Evolutionary conservation across 768 basidiomycete species (phyloP).

Genomic region (Coprinopsis sp.): DNA sequence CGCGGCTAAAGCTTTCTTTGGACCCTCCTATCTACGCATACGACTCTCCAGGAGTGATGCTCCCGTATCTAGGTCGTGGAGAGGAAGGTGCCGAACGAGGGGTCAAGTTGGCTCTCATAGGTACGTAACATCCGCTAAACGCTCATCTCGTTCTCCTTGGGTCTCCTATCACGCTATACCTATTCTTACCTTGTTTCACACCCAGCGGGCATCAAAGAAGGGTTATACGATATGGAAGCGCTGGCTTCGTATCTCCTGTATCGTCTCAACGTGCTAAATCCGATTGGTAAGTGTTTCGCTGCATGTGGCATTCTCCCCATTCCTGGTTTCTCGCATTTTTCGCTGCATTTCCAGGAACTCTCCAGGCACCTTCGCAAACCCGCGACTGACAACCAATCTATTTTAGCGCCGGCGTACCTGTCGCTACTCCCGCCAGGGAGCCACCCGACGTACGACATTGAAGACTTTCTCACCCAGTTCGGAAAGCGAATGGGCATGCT

Average conservation of each 20-base stretch:
- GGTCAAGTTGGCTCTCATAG: slow-evolving; percentile 88
- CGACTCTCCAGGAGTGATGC: slow-evolving; percentile 96
- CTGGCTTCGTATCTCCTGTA: slow-evolving; percentile 86
- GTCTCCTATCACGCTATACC: slow-evolving; percentile 6
- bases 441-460: slow-evolving; percentile 54
- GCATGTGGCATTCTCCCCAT: neutral
- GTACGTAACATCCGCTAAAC: slow-evolving; percentile 54
- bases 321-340: neutral
- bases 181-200: slow-evolving; percentile 17
- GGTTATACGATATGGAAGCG: slow-evolving; percentile 79
- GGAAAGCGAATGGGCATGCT: slow-evolving; percentile 80
- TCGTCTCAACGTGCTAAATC: slow-evolving; percentile 74
- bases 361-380: too few relatives aligned
- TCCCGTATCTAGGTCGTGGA: slow-evolving; percentile 88
- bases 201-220: slow-evolving; percentile 90
- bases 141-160: slow-evolving; percentile 10
- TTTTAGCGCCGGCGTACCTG: slow-evolving; percentile 68
- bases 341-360: too few relatives aligned
- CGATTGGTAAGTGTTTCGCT: slow-evolving; percentile 42
- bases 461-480: slow-evolving; percentile 66
- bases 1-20: slow-evolving; percentile 77
- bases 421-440: slow-evolving; percentile 51
- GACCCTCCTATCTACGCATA: slow-evolving; percentile 87
- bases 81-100: slow-evolving; percentile 84
- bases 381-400: too few relatives aligned